Evolutionary conservation across 257 asterid genomes (phyloP), one percentile per base, ranked within the genome.

Genomic region (Rehmannia glutinosa): DNA sequence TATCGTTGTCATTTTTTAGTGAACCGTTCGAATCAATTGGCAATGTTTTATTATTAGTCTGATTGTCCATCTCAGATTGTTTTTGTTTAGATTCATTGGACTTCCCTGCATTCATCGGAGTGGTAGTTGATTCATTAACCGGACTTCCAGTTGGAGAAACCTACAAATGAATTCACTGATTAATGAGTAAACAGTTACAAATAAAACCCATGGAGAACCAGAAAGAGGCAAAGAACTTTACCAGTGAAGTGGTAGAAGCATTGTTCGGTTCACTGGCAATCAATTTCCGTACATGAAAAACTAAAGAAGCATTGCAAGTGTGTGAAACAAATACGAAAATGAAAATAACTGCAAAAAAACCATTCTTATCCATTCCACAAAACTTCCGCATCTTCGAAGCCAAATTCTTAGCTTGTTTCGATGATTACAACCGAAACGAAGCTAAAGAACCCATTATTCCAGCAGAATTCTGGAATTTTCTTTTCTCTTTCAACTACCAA

Each of bases 131-230:
- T 24, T 32, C 79, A 74, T 54, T 73, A 51, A 68, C 81, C 36
- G 84, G 76, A 49, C 73, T 79, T 62, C 61, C 73, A 47, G 52
- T 47, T 1, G 79, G 81, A 10, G 84, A 52, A 83, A 69, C 77
- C 92, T 86, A 79, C n/a, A 78, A 49, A 68, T 27, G 20, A 60
- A 70, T 45, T 33, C 62, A 62, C 63, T 65, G 52, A 49, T 33
- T 25, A 51, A 46, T 59, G 7, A 9, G 16, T 55, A 33, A 36
- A 11, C 6, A 62, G 33, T 9, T 3, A 20, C 24, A 32, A 62
- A 71, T n/a, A 41, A 39, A 68, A 30, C 43, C 12, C n/a, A 15
- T 4, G 36, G 56, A 59, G 27, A 59, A 30, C 11, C 35, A 33
- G n/a, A 25, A 19, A 59, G 2, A 36, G 24, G 53, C 54, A 21